phyloP scores from a whole-genome alignment of 73 alveolate species.

The Uronychia setigera region DNA sequence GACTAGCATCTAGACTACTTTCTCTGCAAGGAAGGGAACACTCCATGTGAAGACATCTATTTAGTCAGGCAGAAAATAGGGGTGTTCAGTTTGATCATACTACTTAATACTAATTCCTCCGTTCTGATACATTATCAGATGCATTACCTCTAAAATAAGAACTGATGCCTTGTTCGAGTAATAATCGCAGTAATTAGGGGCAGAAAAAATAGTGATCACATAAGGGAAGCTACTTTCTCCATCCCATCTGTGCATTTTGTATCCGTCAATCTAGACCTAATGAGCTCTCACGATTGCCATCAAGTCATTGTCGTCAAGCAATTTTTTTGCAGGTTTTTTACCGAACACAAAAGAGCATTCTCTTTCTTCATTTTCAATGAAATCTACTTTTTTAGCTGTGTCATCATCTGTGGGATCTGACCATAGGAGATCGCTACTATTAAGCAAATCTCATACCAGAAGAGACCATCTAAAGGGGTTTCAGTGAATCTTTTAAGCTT shows the following conservation, averaged over 20 bases:
- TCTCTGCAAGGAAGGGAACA: constrained; percentile 90
- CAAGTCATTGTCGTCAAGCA: constrained; percentile 74
- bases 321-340: constrained; percentile 76
- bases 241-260: constrained; percentile 93
- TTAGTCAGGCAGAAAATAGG: constrained; percentile 86
- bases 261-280: constrained; percentile 89
- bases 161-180: constrained; percentile 89
- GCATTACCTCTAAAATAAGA: constrained; percentile 50
- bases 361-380: constrained; percentile 51
- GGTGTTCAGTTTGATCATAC: constrained; percentile 84
- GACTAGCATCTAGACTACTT: constrained; percentile 68
- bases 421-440: constrained; percentile 74
- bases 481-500: constrained; percentile 65
- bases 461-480: constrained; percentile 79
- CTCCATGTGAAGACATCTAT: constrained; percentile 91
- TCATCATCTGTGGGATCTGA: constrained; percentile 75
- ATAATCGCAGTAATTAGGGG: constrained; percentile 92
- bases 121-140: constrained; percentile 6
- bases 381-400: constrained; percentile 59
- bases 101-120: constrained; percentile 77
- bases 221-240: constrained; percentile 83
- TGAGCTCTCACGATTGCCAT: constrained; percentile 88
- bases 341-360: constrained; percentile 83
- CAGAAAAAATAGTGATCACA: constrained; percentile 91
- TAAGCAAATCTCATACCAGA: constrained; percentile 42